Conservation (phyloP, 2,329 filamentous ascomycete genomes). For the Knufia petricola region DNA sequence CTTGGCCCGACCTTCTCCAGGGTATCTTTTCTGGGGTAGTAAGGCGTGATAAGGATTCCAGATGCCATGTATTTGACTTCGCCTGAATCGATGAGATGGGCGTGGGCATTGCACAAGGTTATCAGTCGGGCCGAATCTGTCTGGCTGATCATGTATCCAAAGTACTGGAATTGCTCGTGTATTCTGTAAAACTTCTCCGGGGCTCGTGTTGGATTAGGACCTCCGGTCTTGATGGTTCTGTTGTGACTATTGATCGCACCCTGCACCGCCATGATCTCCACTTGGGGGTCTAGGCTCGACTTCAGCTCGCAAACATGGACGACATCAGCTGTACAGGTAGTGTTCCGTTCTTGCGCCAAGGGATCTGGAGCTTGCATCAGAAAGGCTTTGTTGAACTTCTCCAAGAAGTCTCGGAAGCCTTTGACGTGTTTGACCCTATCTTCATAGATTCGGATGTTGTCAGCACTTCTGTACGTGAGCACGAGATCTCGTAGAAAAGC, state of each 20-base stretch:
- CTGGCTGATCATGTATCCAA: slow-evolving; percentile 72
- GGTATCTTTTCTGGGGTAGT: slow-evolving; percentile 60
- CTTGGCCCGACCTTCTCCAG: slow-evolving; percentile 79
- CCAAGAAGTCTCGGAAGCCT: slow-evolving; percentile 76
- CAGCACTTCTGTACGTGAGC: slow-evolving; percentile 72
- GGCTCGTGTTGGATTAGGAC: slow-evolving; percentile 32
- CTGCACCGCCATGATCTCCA: slow-evolving; percentile 75
- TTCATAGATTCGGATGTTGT: slow-evolving; percentile 66
- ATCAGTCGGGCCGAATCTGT: slow-evolving; percentile 64
- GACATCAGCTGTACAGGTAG: slow-evolving; percentile 63
- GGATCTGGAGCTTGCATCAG: slow-evolving; percentile 30
- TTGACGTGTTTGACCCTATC: slow-evolving; percentile 59
- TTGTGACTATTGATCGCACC: slow-evolving; percentile 87
- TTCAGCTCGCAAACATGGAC: slow-evolving; percentile 73
- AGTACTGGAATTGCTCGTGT: slow-evolving; percentile 82
- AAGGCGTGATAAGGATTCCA: slow-evolving; percentile 80
- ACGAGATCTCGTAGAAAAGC: slow-evolving; percentile 69
- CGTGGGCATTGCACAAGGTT: slow-evolving; percentile 51
- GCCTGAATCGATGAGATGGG: slow-evolving; percentile 49
- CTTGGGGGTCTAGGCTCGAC: slow-evolving; percentile 63
- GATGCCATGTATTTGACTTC: slow-evolving; percentile 78
- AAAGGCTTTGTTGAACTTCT: slow-evolving; percentile 59
- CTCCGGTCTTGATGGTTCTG: slow-evolving; percentile 24
- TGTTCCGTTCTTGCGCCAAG: slow-evolving; percentile 44
- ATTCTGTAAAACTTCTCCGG: slow-evolving; percentile 52